phyloP scores from a whole-genome alignment of 2,329 filamentous ascomycete genomes.

The Zymoseptoria crescenta region DNA sequence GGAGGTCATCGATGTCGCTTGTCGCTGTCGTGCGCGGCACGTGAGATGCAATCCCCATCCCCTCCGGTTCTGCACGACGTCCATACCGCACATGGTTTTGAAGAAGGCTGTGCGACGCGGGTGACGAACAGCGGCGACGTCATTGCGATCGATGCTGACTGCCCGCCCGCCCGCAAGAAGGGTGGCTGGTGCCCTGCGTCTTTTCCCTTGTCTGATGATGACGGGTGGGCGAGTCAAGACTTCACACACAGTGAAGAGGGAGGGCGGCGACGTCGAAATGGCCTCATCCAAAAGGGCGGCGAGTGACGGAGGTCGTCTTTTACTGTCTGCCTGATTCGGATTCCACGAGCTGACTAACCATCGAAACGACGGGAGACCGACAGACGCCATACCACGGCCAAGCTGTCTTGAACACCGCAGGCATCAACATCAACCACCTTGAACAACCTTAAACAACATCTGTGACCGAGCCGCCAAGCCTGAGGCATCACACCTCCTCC shows the following conservation, averaged over 20 bases:
- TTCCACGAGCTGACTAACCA: background rate
- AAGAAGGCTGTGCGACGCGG: background rate
- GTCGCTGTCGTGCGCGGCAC: background rate
- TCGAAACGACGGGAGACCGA: too few species aligned
- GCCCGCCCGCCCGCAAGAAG: too few species aligned
- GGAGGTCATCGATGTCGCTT: background rate
- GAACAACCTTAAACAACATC: too few species aligned
- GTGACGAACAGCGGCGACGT: too few species aligned
- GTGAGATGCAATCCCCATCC: too few species aligned
- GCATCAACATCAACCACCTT: background rate
- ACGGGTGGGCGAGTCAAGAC: background rate
- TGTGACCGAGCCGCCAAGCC: too few species aligned
- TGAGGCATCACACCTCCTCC: conserved; percentile 10
- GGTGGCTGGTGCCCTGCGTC: background rate
- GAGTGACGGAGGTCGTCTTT: background rate
- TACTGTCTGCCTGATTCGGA: too few species aligned
- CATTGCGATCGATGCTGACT: too few species aligned
- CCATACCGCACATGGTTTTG: background rate
- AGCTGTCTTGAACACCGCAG: background rate
- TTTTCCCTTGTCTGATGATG: background rate
- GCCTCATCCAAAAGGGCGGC: too few species aligned
- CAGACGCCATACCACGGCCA: too few species aligned
- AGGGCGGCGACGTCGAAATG: too few species aligned
- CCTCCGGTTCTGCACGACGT: background rate
- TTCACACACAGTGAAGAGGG: background rate